Percentiles rank a stretch among this genome's conserved stretches.
Evolutionary conservation across 208 protist genomes (phyloP).

Genomic region (Trichomonas gallinae): DNA sequence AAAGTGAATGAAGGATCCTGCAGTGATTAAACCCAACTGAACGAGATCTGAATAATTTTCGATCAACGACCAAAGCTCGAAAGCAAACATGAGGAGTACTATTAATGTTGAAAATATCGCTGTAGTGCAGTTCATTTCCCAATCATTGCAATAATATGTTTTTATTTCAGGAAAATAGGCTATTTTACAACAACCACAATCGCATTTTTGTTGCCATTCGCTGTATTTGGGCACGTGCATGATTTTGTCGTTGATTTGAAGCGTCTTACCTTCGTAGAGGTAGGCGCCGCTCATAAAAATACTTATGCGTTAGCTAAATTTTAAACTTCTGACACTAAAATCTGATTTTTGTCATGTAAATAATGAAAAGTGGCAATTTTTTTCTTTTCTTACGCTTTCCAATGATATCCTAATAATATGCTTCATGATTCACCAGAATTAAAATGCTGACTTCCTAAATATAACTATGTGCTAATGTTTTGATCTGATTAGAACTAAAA

Average conservation of each 20-base stretch:
- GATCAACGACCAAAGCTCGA: background rate
- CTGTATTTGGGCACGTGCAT: background rate
- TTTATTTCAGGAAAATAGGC: constrained; percentile 9
- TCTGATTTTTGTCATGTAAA: too few relatives aligned
- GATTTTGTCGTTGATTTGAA: background rate
- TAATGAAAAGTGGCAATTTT: too few relatives aligned
- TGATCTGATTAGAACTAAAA: too few relatives aligned
- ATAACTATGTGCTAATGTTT: too few relatives aligned
- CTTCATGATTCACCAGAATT: too few relatives aligned
- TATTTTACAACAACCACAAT: background rate
- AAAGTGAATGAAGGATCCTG: background rate
- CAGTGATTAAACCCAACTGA: background rate
- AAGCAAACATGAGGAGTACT: background rate
- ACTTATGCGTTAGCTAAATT: background rate
- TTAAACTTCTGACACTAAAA: background rate
- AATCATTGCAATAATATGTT: background rate
- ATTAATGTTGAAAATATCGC: background rate
- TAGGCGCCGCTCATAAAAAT: background rate
- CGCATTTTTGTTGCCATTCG: background rate
- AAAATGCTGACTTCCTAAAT: too few relatives aligned
- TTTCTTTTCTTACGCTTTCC: too few relatives aligned
- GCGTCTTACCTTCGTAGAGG: background rate
- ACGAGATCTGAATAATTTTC: background rate
- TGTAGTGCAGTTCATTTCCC: background rate
- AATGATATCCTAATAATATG: too few relatives aligned